Evolutionary conservation across 768 basidiomycete species (phyloP).

Genomic region (Pseudohyphozyma bogoriensis): DNA sequence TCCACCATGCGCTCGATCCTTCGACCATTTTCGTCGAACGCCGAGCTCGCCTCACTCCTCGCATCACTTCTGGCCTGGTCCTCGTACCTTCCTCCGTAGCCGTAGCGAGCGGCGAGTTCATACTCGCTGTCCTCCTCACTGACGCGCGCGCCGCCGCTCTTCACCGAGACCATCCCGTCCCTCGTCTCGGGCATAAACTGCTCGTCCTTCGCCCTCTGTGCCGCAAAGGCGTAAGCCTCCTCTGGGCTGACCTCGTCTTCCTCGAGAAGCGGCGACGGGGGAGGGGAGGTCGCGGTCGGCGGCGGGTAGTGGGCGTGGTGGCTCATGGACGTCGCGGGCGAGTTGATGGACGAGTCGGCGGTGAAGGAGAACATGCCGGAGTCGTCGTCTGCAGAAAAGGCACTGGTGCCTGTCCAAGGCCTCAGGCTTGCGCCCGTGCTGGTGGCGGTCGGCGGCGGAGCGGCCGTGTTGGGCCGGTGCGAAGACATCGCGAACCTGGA

Average conservation of each 20-base stretch:
- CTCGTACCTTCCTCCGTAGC: neutral
- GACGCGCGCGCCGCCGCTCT: neutral
- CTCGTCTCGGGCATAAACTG: neutral
- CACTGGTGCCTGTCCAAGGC: neutral
- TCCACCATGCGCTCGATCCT: slow-evolving; percentile 3
- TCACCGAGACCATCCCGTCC: neutral
- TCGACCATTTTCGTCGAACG: neutral
- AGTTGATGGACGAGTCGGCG: neutral
- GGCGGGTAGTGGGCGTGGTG: neutral
- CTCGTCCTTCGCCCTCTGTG: neutral
- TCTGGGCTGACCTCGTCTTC: neutral
- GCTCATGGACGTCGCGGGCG: neutral
- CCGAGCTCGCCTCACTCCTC: slow-evolving; percentile 5
- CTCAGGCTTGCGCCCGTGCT: neutral
- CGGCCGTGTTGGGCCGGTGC: neutral
- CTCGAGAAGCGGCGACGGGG: neutral
- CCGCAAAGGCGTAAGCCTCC: neutral
- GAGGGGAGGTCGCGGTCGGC: neutral
- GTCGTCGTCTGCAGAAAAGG: slow-evolving; percentile 14
- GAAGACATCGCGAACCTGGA: neutral
- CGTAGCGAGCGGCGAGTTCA: neutral
- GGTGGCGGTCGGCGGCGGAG: neutral
- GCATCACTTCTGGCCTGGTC: neutral
- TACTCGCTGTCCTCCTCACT: slow-evolving; percentile 2
- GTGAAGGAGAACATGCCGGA: slow-evolving; percentile 25